phyloP scores from a whole-genome alignment of 2,329 filamentous ascomycete genomes.

The Cercospora canescens region DNA sequence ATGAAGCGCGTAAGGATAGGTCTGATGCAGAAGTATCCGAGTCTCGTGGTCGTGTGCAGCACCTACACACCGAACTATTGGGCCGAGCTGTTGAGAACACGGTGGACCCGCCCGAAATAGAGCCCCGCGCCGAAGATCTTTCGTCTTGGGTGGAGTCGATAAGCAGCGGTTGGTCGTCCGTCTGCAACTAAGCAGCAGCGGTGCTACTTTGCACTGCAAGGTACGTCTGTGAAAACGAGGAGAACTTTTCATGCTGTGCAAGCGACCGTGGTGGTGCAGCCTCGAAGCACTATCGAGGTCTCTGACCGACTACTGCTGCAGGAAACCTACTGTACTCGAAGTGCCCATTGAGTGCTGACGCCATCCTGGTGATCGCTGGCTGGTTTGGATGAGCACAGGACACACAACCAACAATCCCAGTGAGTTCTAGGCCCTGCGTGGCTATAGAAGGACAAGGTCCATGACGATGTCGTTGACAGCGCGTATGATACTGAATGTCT shows the following conservation, averaged over 20 bases:
- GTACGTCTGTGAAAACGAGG: neutral
- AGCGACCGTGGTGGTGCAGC: neutral
- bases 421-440: neutral
- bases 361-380: neutral
- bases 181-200: neutral
- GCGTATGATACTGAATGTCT: neutral
- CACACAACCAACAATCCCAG: neutral
- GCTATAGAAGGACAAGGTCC: neutral
- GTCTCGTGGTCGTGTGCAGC: neutral
- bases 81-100: neutral
- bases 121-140: neutral
- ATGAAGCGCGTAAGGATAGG: neutral
- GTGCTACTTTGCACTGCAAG: slow-evolving; percentile 1
- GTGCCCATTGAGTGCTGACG: neutral
- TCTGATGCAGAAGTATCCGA: neutral
- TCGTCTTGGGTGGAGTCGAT: neutral
- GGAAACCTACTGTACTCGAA: neutral
- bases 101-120: neutral
- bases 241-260: neutral
- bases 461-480: neutral
- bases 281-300: neutral
- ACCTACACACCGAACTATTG: neutral
- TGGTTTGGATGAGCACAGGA: neutral
- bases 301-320: neutral
- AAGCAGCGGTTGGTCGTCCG: neutral